Evolutionary conservation across 2,329 filamentous ascomycete genomes (phyloP).

Genomic region (Atkinsonella hypoxylon): DNA sequence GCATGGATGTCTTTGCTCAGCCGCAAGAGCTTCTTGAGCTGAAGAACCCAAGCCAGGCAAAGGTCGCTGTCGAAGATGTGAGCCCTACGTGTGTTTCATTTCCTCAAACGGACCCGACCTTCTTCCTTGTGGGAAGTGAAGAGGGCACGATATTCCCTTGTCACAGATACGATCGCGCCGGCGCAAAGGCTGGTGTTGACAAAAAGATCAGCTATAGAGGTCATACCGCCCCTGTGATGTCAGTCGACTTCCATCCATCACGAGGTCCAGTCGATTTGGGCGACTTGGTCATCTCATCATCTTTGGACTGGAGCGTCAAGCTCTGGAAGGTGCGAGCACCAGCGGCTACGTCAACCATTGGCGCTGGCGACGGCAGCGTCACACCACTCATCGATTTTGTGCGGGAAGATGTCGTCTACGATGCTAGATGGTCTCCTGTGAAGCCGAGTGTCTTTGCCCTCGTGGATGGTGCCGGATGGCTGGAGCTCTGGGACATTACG

Average conservation of each 20-base stretch:
- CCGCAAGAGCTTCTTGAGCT: conserved; percentile 90
- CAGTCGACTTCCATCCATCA: conserved; percentile 87
- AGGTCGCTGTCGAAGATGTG: conserved; percentile 71
- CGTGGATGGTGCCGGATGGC: conserved; percentile 81
- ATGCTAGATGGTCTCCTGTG: conserved; percentile 87
- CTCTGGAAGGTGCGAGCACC: conserved; percentile 88
- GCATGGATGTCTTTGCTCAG: conserved; percentile 93
- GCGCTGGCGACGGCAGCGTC: conserved; percentile 40
- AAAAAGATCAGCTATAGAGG: conserved; percentile 77
- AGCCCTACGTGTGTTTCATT: conserved; percentile 92
- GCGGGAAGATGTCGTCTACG: conserved; percentile 93
- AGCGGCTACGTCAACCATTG: conserved; percentile 54
- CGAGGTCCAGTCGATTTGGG: conserved; percentile 88
- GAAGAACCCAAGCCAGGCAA: conserved; percentile 71
- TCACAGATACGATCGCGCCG: conserved; percentile 92
- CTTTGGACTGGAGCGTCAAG: conserved; percentile 94
- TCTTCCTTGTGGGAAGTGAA: conserved; percentile 93
- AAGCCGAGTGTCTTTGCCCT: conserved; percentile 91
- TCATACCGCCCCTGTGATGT: conserved; percentile 91
- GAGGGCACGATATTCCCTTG: conserved; percentile 95
- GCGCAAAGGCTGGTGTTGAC: conserved; percentile 92
- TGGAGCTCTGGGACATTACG: conserved; percentile 93
- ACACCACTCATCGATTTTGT: conserved; percentile 78
- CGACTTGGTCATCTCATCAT: conserved; percentile 84
- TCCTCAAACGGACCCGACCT: conserved; percentile 88